A percentile compares a stretch with the other conserved stretches of the same genome.
phyloP scores from a whole-genome alignment of 2,329 filamentous ascomycete genomes.

The Tolypocladium tropicale region DNA sequence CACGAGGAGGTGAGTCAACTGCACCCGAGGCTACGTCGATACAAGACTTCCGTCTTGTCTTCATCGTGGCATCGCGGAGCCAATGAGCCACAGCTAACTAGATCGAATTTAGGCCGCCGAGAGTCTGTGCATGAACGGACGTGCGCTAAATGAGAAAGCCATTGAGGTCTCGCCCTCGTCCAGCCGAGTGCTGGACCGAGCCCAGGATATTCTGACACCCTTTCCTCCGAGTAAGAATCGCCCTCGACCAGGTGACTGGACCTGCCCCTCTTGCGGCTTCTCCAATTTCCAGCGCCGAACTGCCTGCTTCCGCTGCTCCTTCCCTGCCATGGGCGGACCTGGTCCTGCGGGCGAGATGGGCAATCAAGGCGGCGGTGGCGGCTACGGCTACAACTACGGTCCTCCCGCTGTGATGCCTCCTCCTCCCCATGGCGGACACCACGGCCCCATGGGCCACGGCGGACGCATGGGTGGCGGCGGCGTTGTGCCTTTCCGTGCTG shows the following conservation, averaged over 20 bases:
- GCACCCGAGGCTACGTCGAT: not conserved
- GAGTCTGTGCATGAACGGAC: slow-evolving; percentile 97
- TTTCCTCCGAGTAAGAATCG: slow-evolving; percentile 99
- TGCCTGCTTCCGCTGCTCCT: slow-evolving; percentile 97
- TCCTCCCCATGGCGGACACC: slow-evolving; percentile 62
- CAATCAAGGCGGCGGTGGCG: slow-evolving; percentile 31
- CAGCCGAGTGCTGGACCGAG: slow-evolving; percentile 90
- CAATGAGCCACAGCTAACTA: slow-evolving; percentile 1
- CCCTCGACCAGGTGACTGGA: slow-evolving; percentile 95
- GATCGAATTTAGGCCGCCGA: slow-evolving; percentile 64
- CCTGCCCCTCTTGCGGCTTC: slow-evolving; percentile 95
- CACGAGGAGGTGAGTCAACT: slow-evolving; percentile 79
- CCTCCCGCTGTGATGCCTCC: slow-evolving; percentile 75
- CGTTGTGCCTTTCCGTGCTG: slow-evolving; percentile 91
- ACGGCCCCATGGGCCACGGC: slow-evolving; percentile 44
- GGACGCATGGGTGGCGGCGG: slow-evolving; percentile 73
- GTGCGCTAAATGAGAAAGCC: slow-evolving; percentile 95
- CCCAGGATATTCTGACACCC: slow-evolving; percentile 88
- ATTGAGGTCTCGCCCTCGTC: slow-evolving; percentile 97
- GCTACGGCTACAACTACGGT: slow-evolving; percentile 51
- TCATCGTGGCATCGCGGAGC: not conserved
- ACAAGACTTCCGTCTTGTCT: not conserved
- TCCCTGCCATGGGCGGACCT: slow-evolving; percentile 75
- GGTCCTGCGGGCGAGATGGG: slow-evolving; percentile 56
- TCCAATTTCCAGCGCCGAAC: slow-evolving; percentile 99